Conservation (phyloP, 192 early-diverging fungal genomes). For the Podila clonocystis region DNA sequence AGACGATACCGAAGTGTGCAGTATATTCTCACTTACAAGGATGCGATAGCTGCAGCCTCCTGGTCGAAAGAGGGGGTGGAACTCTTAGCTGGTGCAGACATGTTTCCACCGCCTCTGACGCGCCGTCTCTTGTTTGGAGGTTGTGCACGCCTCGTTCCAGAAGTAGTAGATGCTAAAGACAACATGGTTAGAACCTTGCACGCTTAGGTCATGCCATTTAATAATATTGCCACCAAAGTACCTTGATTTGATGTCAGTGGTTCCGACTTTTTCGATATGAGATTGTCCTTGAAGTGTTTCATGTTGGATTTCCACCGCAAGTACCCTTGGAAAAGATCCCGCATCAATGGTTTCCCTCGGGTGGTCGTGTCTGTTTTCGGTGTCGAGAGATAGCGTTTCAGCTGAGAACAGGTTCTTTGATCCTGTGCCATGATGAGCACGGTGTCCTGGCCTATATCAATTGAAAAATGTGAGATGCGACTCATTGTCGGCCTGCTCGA, state of each 20-base stretch:
- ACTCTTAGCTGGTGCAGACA: constrained; percentile 19
- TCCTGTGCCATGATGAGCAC: constrained; percentile 81
- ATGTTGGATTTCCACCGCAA: constrained; percentile 80
- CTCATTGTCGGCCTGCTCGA: too few species aligned
- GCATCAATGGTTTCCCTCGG: constrained; percentile 48
- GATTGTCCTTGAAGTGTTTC: constrained; percentile 53
- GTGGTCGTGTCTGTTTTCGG: constrained; percentile 20
- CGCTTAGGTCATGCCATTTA: too few species aligned
- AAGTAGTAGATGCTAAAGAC: too few species aligned
- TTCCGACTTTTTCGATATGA: constrained; percentile 15
- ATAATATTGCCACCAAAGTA: background rate
- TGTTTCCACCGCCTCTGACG: constrained; percentile 46
- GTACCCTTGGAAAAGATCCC: constrained; percentile 68
- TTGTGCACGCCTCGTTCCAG: constrained; percentile 9
- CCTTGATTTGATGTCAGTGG: background rate
- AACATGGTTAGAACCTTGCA: too few species aligned
- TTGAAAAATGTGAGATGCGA: too few species aligned
- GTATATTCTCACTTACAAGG: constrained; percentile 33
- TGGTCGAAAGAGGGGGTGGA: constrained; percentile 30
- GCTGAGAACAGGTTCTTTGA: constrained; percentile 69
- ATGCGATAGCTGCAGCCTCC: constrained; percentile 52
- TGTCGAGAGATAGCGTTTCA: constrained; percentile 64
- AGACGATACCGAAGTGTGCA: background rate
- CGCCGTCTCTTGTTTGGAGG: constrained; percentile 61
- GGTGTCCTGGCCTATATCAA: constrained; percentile 33